Evolutionary conservation across 2,329 filamentous ascomycete species (phyloP).

Genomic region (Gaeumannomyces tritici): DNA sequence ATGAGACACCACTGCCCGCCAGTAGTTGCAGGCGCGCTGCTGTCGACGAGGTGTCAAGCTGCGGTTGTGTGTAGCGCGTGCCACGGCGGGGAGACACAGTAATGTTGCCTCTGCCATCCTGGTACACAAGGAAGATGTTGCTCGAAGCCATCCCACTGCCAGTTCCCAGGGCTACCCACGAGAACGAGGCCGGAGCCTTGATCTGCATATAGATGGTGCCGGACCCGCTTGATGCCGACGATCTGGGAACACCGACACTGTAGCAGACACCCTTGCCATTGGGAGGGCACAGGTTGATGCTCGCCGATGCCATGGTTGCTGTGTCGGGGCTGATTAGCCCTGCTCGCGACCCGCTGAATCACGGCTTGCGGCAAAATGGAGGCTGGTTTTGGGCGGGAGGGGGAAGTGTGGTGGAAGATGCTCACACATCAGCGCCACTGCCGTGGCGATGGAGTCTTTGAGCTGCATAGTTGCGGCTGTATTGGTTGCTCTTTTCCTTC

Average conservation of each 20-base stretch:
- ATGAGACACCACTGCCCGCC: slow-evolving; percentile 44
- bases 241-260: slow-evolving; percentile 42
- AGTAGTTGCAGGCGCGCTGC: slow-evolving; percentile 41
- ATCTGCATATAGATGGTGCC: slow-evolving; percentile 55
- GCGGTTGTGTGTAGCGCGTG: slow-evolving; percentile 35
- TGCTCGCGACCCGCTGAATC: too few species aligned
- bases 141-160: slow-evolving; percentile 44
- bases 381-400: too few species aligned
- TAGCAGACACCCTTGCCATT: slow-evolving; percentile 37
- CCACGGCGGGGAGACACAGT: slow-evolving; percentile 50
- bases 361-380: too few species aligned
- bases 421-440: not conserved
- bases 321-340: not conserved
- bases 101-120: slow-evolving; percentile 47
- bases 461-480: not conserved
- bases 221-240: slow-evolving; percentile 33
- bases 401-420: not conserved
- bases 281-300: slow-evolving; percentile 28
- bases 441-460: not conserved
- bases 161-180: slow-evolving; percentile 50
- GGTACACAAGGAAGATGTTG: slow-evolving; percentile 55
- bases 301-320: slow-evolving; percentile 12
- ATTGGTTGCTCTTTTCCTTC: too few species aligned
- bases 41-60: slow-evolving; percentile 26
- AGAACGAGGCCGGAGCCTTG: slow-evolving; percentile 38